Conservation (phyloP, 1,284 basidiomycete species). For the Retiboletus fuscus region DNA sequence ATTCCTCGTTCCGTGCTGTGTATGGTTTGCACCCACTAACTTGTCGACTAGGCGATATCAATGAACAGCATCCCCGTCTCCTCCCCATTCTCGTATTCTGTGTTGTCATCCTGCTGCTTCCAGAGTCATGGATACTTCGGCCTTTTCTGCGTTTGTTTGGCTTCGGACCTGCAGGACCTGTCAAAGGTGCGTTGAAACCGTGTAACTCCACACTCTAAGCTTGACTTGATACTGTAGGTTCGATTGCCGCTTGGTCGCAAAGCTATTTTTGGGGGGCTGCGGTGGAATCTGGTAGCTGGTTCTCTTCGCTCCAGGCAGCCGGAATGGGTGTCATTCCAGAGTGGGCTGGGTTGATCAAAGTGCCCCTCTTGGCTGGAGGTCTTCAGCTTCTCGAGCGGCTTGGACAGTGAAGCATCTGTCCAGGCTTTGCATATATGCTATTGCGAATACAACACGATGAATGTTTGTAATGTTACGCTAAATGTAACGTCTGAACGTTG, state of each 20-base stretch:
- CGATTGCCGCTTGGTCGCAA: conserved; percentile 32
- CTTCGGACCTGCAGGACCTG: conserved; percentile 33
- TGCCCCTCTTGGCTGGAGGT: neutral
- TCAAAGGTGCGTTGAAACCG: conserved; percentile 28
- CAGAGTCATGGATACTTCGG: conserved; percentile 27
- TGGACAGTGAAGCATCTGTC: no score
- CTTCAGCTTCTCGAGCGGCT: no score
- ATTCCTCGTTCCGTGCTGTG: fast-evolving
- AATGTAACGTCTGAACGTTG: no score
- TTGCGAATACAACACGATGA: no score
- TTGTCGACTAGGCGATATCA: conserved; percentile 30
- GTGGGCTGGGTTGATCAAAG: conserved; percentile 18
- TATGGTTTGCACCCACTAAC: neutral
- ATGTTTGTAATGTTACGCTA: no score
- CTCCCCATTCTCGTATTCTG: conserved; percentile 21
- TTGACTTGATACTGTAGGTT: conserved; percentile 17
- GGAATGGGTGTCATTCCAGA: no score
- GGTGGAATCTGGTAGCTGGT: conserved; percentile 24
- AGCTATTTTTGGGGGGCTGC: conserved; percentile 23
- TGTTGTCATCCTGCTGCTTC: conserved; percentile 24
- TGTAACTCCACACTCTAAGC: fast-evolving
- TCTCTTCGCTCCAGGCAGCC: conserved; percentile 33
- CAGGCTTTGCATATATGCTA: no score
- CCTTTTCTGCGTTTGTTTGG: conserved; percentile 30
- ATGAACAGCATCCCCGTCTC: conserved; percentile 28